Base-by-base conservation (phyloP, 208 protist genomes). In the Phytomonas sp. region DNA sequence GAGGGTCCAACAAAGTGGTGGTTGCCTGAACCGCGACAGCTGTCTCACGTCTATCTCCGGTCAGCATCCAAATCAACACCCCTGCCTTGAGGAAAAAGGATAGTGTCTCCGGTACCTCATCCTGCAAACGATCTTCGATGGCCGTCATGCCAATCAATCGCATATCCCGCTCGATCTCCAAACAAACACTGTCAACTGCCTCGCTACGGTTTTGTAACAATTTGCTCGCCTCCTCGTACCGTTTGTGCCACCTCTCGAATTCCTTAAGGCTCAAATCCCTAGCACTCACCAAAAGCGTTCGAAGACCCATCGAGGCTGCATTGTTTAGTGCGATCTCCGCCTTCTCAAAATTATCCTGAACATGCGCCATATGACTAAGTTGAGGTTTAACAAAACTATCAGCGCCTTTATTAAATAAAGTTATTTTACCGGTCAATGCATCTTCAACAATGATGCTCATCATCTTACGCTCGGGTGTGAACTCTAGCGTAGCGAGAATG, bases 21-120 rank as follows among this genome's bases (percentile, higher is more conserved):
- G 92, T 95, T n/a, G 87, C 82, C 10, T 83, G 88, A 67, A 97
- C 93, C 26, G 89, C 94, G 30, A 94, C 86, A 11, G 89, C 89
- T 79, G 97, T 98, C 72, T 99, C 98, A 60, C 94, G 88, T 83
- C 99, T 99, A 82, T 99, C 97, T 56, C 98, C 98, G 11, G 98
- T 99, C 12, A 99, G 83, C 79, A 99, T 97, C 97, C 97, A 99
- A 14, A 99, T 68, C 2, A 97, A 81, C 32, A 99, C 95, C 6
- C 94, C 94, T 1, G 97, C 97, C 34, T 87, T 75, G 10, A 88
- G 64, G 33, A 98, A 89, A n/a, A 95, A 84, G 8, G 82, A 78
- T 23, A 99, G 86, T n/a, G 95, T 97, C 72, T 98, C 89, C 0
- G 93, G 92, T 23, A 98, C 96, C 60, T 92, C 77, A 23, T 97